These are phyloP conservation scores for Schizosaccharomyces versatilis DNA, from an alignment of 1,139 yeast genomes.

Conservation along the genomic window DNA sequence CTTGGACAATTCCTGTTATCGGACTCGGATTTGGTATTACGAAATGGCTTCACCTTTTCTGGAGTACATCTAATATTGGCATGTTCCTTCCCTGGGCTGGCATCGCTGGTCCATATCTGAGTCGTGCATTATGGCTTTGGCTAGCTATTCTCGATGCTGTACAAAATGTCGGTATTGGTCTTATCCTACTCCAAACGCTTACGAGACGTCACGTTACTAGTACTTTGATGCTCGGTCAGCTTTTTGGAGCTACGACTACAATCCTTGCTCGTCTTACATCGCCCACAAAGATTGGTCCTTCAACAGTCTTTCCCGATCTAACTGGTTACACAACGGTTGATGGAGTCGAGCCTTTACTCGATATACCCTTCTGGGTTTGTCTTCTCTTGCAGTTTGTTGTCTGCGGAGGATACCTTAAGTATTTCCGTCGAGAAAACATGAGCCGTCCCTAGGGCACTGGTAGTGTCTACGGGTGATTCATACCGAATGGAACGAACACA, in stretches of 20 bases:
- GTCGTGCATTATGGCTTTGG: constrained; percentile 11
- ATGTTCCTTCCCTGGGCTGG: constrained; percentile 11
- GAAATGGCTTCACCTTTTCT: constrained; percentile 9
- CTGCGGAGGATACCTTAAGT: constrained; percentile 8
- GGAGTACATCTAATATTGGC: constrained; percentile 10
- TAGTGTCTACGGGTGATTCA: constrained; percentile 7
- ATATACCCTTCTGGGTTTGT: constrained; percentile 8
- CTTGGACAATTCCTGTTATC: constrained; percentile 9
- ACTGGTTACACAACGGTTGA: constrained; percentile 8
- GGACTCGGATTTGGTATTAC: constrained; percentile 10
- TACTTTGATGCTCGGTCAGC: constrained; percentile 9
- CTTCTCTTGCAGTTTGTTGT: constrained; percentile 7
- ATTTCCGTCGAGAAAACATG: constrained; percentile 10
- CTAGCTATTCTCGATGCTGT: constrained; percentile 10
- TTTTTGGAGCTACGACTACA: constrained; percentile 8
- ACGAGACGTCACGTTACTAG: constrained; percentile 10
- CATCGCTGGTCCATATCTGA: constrained; percentile 8
- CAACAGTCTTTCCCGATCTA: constrained; percentile 7
- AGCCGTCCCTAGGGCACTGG: constrained; percentile 15
- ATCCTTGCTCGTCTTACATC: constrained; percentile 9
- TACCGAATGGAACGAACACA: too few relatives aligned
- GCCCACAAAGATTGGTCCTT: constrained; percentile 9
- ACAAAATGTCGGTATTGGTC: constrained; percentile 10
- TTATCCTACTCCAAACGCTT: constrained; percentile 9
- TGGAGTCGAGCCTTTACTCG: constrained; percentile 5